Evolutionary conservation across 768 basidiomycete genomes (phyloP).

Genomic region (Naganishia onofrii): DNA sequence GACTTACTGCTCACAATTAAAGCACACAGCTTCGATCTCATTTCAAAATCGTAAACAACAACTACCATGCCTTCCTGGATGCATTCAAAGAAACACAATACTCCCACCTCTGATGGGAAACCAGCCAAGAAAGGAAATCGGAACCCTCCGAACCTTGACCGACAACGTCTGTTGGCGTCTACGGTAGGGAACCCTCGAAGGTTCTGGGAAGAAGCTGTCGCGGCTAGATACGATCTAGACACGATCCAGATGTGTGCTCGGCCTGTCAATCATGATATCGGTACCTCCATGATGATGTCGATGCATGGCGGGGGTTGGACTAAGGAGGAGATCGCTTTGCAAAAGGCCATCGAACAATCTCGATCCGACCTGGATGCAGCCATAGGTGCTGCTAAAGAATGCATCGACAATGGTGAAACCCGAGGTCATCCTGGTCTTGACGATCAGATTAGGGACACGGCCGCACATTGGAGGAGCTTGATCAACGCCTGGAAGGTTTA

Average conservation of each 20-base stretch:
- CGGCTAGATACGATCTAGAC: slow-evolving; percentile 27
- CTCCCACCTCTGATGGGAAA: not conserved
- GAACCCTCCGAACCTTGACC: slow-evolving; percentile 26
- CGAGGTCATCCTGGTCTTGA: slow-evolving; percentile 26
- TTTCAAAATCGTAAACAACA: not conserved
- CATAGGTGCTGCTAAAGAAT: slow-evolving; percentile 28
- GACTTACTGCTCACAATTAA: no score
- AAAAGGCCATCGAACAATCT: slow-evolving; percentile 11
- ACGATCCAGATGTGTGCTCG: slow-evolving; percentile 26
- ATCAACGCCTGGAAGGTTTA: slow-evolving; percentile 25
- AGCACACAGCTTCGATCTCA: not conserved
- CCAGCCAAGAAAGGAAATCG: slow-evolving; percentile 6
- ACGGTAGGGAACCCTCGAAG: slow-evolving; percentile 26
- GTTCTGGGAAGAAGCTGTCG: slow-evolving; percentile 28
- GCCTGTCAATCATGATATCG: slow-evolving; percentile 12
- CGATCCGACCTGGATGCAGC: slow-evolving; percentile 16
- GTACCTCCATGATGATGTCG: slow-evolving; percentile 10
- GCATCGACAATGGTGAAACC: slow-evolving; percentile 2
- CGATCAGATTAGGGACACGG: slow-evolving; percentile 25
- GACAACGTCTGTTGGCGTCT: slow-evolving; percentile 21
- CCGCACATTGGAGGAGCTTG: slow-evolving; percentile 15
- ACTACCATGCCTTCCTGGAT: not conserved
- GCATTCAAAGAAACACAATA: not conserved
- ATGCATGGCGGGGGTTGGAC: slow-evolving; percentile 30
- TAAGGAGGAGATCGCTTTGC: slow-evolving; percentile 29